Evolutionary conservation across 2,329 filamentous ascomycete genomes (phyloP).

Genomic region (Diaporthe australafricana): DNA sequence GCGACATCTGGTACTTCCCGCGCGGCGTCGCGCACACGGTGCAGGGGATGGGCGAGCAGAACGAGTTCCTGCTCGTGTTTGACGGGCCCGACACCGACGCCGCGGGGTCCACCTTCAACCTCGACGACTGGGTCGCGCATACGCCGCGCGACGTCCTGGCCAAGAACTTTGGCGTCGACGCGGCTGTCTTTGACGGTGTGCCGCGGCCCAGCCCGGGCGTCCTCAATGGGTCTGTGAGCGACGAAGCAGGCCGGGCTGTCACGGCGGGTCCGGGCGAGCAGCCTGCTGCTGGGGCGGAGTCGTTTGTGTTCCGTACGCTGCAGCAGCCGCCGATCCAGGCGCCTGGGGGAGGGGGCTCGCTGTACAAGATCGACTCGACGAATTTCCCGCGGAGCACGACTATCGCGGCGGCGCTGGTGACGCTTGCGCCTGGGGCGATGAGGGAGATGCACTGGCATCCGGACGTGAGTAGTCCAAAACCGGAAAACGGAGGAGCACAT

Average conservation of each 20-base stretch:
- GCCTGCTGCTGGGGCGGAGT: conserved; percentile 64
- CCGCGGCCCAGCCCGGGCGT: conserved; percentile 72
- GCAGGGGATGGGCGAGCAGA: conserved; percentile 73
- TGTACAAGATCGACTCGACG: conserved; percentile 73
- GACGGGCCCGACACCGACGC: conserved; percentile 24
- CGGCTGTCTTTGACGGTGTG: conserved; percentile 68
- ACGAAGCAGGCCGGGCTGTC: conserved; percentile 49
- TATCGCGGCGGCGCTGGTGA: conserved; percentile 73
- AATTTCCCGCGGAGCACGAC: conserved; percentile 76
- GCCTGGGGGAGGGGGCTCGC: conserved; percentile 70
- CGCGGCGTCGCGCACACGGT: conserved; percentile 73
- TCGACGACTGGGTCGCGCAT: conserved; percentile 77
- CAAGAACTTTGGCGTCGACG: conserved; percentile 75
- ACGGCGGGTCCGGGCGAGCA: conserved; percentile 58
- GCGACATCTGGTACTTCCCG: conserved; percentile 78
- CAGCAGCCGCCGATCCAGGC: conserved; percentile 67
- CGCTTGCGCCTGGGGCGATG: conserved; percentile 71
- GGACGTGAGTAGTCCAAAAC: conserved; percentile 64
- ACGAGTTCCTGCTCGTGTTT: conserved; percentile 71
- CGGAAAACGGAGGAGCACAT: too few species aligned
- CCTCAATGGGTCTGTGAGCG: conserved; percentile 63
- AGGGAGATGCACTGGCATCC: conserved; percentile 79
- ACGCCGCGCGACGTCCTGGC: conserved; percentile 72
- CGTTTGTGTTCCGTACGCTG: conserved; percentile 71
- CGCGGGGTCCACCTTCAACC: conserved; percentile 75